A percentile compares a stretch with the other conserved stretches of the same genome.
phyloP scores from a whole-genome alignment of 1,284 basidiomycete genomes.

The Papiliotrema fonsecae region DNA sequence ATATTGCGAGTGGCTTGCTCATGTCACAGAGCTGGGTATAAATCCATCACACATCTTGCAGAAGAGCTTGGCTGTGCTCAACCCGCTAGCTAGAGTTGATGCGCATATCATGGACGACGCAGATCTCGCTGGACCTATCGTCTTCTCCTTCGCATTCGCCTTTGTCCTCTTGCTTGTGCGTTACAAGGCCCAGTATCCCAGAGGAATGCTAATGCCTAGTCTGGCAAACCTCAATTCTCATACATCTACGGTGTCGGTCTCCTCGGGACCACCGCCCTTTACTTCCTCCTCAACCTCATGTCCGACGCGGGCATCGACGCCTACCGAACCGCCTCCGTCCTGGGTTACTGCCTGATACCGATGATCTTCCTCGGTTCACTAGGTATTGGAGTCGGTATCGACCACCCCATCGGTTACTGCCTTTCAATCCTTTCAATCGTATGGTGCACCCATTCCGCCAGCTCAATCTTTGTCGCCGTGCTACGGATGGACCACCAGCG shows the following conservation, averaged over 20 bases:
- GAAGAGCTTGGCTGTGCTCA: slow-evolving; percentile 92
- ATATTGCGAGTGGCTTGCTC: no score
- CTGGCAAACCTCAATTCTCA: slow-evolving; percentile 96
- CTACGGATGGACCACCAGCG: slow-evolving; percentile 90
- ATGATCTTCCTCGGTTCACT: slow-evolving; percentile 93
- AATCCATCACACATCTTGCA: slow-evolving; percentile 93
- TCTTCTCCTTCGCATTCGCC: slow-evolving; percentile 90
- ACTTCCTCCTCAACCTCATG: slow-evolving; percentile 96
- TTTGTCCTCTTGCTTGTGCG: slow-evolving; percentile 78
- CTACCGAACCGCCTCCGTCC: slow-evolving; percentile 89
- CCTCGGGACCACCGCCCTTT: slow-evolving; percentile 89
- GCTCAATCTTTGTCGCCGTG: slow-evolving; percentile 88
- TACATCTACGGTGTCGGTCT: slow-evolving; percentile 98
- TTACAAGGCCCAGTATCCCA: background rate
- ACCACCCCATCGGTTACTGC: slow-evolving; percentile 77
- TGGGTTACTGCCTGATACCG: slow-evolving; percentile 94
- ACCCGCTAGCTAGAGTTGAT: slow-evolving; percentile 81
- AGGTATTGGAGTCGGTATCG: slow-evolving; percentile 79
- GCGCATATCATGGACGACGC: slow-evolving; percentile 99
- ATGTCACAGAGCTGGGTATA: slow-evolving; percentile 79
- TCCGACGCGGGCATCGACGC: slow-evolving; percentile 92
- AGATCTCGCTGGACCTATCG: slow-evolving; percentile 90
- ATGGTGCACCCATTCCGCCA: slow-evolving; percentile 94
- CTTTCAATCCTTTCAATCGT: slow-evolving; percentile 73
- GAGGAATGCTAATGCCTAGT: slow-evolving; percentile 53